Evolutionary conservation across 164 flowering plant genomes (phyloP).

Genomic region (Taxillus chinensis): DNA sequence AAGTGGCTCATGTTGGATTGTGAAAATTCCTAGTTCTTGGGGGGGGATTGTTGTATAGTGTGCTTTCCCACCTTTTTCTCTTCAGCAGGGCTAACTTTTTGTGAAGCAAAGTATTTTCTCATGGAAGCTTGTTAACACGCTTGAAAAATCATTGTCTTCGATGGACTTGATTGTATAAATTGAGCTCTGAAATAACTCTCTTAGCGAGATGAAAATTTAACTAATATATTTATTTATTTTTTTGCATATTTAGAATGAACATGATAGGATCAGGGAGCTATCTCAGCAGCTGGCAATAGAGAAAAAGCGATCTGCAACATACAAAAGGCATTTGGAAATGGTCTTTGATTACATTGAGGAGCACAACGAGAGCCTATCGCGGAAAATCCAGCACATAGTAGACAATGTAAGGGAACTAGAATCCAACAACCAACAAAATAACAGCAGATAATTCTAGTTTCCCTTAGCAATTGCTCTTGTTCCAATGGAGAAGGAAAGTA

Average conservation of each 20-base stretch:
- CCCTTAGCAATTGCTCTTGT: neutral
- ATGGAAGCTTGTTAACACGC: too few relatives aligned
- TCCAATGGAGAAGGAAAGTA: neutral
- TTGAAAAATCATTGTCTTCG: too few relatives aligned
- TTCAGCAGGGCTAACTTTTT: too few relatives aligned
- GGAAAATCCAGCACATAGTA: slow-evolving; percentile 53
- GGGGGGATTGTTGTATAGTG: too few relatives aligned
- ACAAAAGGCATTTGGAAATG: slow-evolving; percentile 60
- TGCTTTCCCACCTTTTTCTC: too few relatives aligned
- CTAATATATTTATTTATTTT: too few relatives aligned
- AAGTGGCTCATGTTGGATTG: too few relatives aligned
- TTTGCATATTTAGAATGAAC: slow-evolving; percentile 42
- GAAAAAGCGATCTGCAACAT: slow-evolving; percentile 49
- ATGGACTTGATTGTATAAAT: too few relatives aligned
- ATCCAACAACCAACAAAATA: slow-evolving; percentile 19
- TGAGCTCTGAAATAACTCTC: too few relatives aligned
- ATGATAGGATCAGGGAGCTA: slow-evolving; percentile 53
- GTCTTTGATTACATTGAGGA: slow-evolving; percentile 60
- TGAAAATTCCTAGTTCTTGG: too few relatives aligned
- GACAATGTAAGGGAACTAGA: slow-evolving; percentile 46
- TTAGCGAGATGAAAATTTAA: too few relatives aligned
- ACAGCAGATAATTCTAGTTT: slow-evolving; percentile 9
- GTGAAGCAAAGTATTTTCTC: too few relatives aligned
- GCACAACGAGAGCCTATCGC: slow-evolving; percentile 41
- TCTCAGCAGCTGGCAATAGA: slow-evolving; percentile 57